These are phyloP conservation scores for Fraxinus xanthoxyloides DNA, from an alignment of 305 asterid genomes.

Conservation along the genomic window DNA sequence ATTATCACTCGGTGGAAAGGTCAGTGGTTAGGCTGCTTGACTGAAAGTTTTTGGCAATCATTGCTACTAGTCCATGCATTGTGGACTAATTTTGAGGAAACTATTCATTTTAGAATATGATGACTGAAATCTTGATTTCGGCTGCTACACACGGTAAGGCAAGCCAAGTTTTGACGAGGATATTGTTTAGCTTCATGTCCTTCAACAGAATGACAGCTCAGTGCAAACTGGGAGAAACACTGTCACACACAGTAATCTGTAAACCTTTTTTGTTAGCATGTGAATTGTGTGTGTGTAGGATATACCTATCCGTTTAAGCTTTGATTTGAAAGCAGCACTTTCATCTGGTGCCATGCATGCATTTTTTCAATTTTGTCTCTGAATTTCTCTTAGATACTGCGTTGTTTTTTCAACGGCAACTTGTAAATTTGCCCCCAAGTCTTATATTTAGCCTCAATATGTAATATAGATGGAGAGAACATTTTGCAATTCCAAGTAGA, in stretches of 20 bases:
- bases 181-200: background rate
- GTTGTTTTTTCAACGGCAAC: background rate
- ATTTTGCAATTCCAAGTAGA: constrained; percentile 5
- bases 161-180: constrained; percentile 6
- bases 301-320: background rate
- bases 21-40: background rate
- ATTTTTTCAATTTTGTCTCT: background rate
- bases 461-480: constrained; percentile 4
- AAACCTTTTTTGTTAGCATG: background rate
- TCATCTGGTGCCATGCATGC: background rate
- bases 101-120: background rate
- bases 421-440: constrained; percentile 4
- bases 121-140: background rate
- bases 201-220: background rate
- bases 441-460: constrained; percentile 13
- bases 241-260: background rate
- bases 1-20: background rate
- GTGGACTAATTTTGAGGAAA: background rate
- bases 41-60: background rate
- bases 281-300: background rate
- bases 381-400: background rate
- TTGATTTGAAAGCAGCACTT: background rate
- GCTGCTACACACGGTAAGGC: background rate
- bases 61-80: background rate
- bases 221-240: background rate